A percentile compares a stretch with the other conserved stretches of the same genome.
Evolutionary conservation across 768 basidiomycete species (phyloP).

Genomic region (Trametes elegans): DNA sequence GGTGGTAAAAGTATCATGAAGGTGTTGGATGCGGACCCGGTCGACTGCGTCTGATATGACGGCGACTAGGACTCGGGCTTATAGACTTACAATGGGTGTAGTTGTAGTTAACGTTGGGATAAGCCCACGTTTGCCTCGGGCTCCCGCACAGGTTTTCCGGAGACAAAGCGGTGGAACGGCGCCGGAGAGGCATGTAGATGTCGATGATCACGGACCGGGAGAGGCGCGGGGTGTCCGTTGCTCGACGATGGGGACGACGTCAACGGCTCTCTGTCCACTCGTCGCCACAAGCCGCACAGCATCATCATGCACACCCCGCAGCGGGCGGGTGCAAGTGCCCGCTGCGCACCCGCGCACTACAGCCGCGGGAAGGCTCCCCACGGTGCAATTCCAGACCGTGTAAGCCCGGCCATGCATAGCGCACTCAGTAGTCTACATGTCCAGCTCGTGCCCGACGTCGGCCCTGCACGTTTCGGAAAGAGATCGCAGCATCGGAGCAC

Average conservation of each 20-base stretch:
- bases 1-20: conserved; percentile 21
- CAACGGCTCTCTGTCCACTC: background rate
- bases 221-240: background rate
- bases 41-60: background rate
- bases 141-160: conserved; percentile 14
- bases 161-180: conserved; percentile 11
- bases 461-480: background rate
- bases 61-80: conserved; percentile 1
- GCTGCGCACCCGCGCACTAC: conserved; percentile 1
- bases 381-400: background rate
- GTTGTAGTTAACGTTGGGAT: conserved; percentile 8
- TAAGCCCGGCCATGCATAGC: background rate
- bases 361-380: background rate
- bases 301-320: background rate
- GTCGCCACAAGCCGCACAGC: conserved; percentile 11
- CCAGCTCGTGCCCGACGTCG: too few species aligned
- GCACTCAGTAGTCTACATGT: background rate
- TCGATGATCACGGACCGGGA: conserved; percentile 9
- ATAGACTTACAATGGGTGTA: conserved; percentile 8
- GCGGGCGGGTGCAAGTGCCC: background rate
- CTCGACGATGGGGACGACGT: background rate
- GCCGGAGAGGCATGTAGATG: conserved; percentile 19
- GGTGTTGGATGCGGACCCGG: conserved; percentile 1
- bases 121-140: conserved; percentile 12
- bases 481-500: background rate